These are phyloP conservation scores for Fonsecaea multimorphosa DNA, from an alignment of 2,329 filamentous ascomycete genomes.

Conservation along the genomic window DNA sequence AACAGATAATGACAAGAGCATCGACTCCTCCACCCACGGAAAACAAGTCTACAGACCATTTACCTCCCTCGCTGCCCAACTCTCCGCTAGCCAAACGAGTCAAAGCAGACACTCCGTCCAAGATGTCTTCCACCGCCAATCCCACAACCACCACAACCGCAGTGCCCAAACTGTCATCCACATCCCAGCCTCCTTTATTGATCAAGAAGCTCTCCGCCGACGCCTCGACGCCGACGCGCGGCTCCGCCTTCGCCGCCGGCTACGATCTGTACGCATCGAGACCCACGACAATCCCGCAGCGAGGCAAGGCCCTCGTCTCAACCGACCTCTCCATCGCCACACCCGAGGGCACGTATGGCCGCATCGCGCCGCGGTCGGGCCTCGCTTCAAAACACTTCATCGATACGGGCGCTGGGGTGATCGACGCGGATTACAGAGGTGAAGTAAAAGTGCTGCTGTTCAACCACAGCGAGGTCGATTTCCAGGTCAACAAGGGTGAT, in stretches of 20 bases:
- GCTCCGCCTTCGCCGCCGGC: constrained; percentile 86
- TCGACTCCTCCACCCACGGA: constrained; percentile 48
- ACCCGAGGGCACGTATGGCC: constrained; percentile 86
- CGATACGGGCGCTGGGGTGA: constrained; percentile 93
- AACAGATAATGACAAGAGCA: constrained; percentile 52
- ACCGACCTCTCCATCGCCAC: constrained; percentile 92
- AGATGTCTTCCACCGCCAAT: constrained; percentile 41
- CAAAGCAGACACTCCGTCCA: constrained; percentile 61
- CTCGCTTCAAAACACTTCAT: constrained; percentile 94
- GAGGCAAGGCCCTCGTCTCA: constrained; percentile 84
- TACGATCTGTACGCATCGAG: constrained; percentile 88
- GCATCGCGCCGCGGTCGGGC: constrained; percentile 87
- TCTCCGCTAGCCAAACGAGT: constrained; percentile 82
- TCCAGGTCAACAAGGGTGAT: constrained; percentile 81
- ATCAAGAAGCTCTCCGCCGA: constrained; percentile 86
- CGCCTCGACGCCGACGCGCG: constrained; percentile 83
- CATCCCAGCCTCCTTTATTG: constrained; percentile 66
- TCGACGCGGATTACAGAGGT: constrained; percentile 96
- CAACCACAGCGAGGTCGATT: constrained; percentile 85
- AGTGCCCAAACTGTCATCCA: constrained; percentile 43
- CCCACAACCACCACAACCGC: constrained; percentile 42
- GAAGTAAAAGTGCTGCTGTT: constrained; percentile 94
- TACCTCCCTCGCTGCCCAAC: constrained; percentile 65
- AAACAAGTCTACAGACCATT: constrained; percentile 44
- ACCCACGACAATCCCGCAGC: constrained; percentile 75